phyloP scores from a whole-genome alignment of 441 rosid species.

The Populus hybrid region DNA sequence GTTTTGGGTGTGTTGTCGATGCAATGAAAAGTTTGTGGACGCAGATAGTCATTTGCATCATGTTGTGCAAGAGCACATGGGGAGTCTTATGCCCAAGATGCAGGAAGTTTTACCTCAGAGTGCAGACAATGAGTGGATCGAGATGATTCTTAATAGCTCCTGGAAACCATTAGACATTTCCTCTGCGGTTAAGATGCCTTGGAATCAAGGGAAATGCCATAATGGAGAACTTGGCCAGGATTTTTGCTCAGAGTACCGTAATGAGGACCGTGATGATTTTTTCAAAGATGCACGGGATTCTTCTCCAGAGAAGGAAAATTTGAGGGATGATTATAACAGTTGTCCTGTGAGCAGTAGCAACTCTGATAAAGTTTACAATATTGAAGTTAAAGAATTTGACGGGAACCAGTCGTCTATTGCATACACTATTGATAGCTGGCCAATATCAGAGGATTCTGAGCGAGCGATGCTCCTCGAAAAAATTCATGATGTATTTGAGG shows the following conservation, averaged over 20 bases:
- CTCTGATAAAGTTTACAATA: constrained; percentile 27
- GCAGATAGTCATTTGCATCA: constrained; percentile 73
- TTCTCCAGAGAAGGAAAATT: constrained; percentile 56
- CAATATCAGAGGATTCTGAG: constrained; percentile 68
- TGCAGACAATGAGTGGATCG: constrained; percentile 62
- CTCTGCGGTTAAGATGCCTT: constrained; percentile 54
- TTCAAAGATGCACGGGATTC: constrained; percentile 85
- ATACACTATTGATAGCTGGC: constrained; percentile 58
- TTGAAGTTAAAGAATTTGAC: constrained; percentile 43
- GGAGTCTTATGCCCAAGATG: constrained; percentile 65
- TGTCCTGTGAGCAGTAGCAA: constrained; percentile 27
- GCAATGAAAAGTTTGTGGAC: constrained; percentile 57
- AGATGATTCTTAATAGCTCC: constrained; percentile 60
- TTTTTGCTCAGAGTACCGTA: constrained; percentile 33
- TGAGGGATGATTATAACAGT: constrained; percentile 38
- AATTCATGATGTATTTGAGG: constrained; percentile 58
- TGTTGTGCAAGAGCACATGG: constrained; percentile 74
- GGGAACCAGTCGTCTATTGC: constrained; percentile 29
- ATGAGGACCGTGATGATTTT: constrained; percentile 57
- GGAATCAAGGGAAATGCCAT: constrained; percentile 40
- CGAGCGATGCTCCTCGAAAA: constrained; percentile 73
- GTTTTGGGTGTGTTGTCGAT: constrained; percentile 76
- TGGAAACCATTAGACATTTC: constrained; percentile 91
- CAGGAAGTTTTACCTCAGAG: constrained; percentile 75
- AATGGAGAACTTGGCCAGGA: constrained; percentile 39